Conservation (phyloP, 495 filamentous ascomycete genomes). For the Podospora anserina region DNA sequence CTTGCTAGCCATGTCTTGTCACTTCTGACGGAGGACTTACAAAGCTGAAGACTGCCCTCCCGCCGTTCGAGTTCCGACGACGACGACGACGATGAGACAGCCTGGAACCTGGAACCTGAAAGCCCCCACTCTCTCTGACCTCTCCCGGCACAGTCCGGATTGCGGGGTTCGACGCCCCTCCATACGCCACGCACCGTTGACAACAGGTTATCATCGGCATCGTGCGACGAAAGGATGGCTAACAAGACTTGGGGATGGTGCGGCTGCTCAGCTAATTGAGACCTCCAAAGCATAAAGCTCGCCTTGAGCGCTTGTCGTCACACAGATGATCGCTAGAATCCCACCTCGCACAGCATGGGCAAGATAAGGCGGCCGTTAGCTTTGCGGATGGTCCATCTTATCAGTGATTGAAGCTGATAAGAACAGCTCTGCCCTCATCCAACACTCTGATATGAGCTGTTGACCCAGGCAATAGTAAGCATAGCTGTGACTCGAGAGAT, state of each 20-base stretch:
- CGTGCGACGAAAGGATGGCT: constrained; percentile 7
- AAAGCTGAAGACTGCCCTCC: not conserved
- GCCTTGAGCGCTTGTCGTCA: not conserved
- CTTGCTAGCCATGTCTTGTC: not conserved
- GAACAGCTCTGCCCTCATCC: not conserved
- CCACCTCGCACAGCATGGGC: not conserved
- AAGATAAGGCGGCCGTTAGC: not conserved
- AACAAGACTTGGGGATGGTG: not conserved
- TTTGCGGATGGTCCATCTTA: not conserved
- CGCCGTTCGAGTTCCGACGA: not conserved
- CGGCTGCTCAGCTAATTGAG: not conserved
- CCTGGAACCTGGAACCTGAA: not conserved
- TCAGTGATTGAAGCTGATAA: not conserved
- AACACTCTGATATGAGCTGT: not conserved
- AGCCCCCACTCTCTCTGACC: not conserved
- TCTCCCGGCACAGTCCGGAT: not conserved
- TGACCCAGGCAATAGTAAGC: no score
- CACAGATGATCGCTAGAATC: no score
- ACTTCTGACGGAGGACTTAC: not conserved
- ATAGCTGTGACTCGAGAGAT: no score
- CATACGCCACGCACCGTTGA: not conserved
- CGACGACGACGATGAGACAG: not conserved
- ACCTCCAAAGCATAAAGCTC: not conserved
- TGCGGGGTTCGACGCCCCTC: not conserved
- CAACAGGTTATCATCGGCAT: not conserved